Percentiles rank a stretch among this genome's conserved stretches.
These are phyloP conservation scores for Hygrophoropsis aurantiaca DNA, from an alignment of 768 basidiomycete species.

Conservation along the genomic window DNA sequence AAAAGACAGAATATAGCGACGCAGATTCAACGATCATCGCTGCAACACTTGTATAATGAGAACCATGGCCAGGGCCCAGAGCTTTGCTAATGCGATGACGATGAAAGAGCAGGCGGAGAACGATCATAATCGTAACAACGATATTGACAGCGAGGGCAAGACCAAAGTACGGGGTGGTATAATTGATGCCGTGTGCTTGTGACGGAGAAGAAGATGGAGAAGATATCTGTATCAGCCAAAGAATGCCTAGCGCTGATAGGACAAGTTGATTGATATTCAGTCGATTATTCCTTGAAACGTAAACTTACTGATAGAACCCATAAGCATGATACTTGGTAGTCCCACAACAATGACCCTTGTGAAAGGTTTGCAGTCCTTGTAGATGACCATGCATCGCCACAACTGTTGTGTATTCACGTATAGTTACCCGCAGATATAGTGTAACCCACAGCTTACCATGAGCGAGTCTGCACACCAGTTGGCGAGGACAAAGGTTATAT, in stretches of 20 bases:
- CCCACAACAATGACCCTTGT: constrained; percentile 30
- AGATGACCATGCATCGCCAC: constrained; percentile 50
- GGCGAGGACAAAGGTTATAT: constrained; percentile 26
- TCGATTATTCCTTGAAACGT: neutral
- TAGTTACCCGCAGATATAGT: neutral
- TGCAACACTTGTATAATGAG: constrained; percentile 35
- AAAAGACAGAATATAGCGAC: constrained; percentile 41
- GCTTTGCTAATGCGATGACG: constrained; percentile 26
- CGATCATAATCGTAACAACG: constrained; percentile 29
- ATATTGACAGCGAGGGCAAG: constrained; percentile 34
- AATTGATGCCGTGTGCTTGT: constrained; percentile 32
- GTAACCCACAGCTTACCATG: constrained; percentile 21
- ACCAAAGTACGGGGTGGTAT: constrained; percentile 34
- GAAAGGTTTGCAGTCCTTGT: constrained; percentile 34
- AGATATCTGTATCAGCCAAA: constrained; percentile 44
- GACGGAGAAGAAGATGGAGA: constrained; percentile 40
- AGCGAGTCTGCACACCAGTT: constrained; percentile 31
- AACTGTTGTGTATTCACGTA: constrained; percentile 33
- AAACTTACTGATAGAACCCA: constrained; percentile 41
- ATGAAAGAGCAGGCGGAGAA: constrained; percentile 31
- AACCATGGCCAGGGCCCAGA: constrained; percentile 35
- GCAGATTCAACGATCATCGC: constrained; percentile 46
- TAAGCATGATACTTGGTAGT: constrained; percentile 36
- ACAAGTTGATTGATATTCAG: neutral
- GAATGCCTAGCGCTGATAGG: constrained; percentile 36